Percentiles rank a stretch among this genome's conserved stretches.
These are phyloP conservation scores for Leptoxyphium fumago DNA, from an alignment of 2,329 filamentous ascomycete genomes.

Conservation along the genomic window DNA sequence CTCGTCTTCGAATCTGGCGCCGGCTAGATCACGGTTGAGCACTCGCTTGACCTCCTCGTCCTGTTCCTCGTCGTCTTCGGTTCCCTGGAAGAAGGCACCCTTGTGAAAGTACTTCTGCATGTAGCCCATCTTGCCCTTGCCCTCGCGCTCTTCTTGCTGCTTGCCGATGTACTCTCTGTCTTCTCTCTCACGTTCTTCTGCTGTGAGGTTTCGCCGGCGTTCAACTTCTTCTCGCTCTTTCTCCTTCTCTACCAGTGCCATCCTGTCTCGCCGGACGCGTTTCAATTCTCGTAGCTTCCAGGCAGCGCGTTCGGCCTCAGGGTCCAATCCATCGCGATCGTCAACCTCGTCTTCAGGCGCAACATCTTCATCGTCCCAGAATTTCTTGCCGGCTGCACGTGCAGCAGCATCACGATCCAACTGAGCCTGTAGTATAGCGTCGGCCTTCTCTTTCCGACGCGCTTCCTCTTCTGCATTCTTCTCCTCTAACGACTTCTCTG, in stretches of 20 bases:
- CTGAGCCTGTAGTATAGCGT: slow-evolving; percentile 76
- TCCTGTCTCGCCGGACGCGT: slow-evolving; percentile 73
- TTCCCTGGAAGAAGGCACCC: slow-evolving; percentile 86
- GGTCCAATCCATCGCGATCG: slow-evolving; percentile 75
- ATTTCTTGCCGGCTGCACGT: slow-evolving; percentile 59
- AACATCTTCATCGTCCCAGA: slow-evolving; percentile 61
- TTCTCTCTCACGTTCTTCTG: slow-evolving; percentile 72
- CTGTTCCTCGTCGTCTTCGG: slow-evolving; percentile 25
- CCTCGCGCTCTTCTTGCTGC: slow-evolving; percentile 62
- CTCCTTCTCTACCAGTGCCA: slow-evolving; percentile 71
- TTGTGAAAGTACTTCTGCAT: slow-evolving; percentile 97
- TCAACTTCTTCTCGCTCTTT: slow-evolving; percentile 80
- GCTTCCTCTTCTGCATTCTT: slow-evolving; percentile 35
- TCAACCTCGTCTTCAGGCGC: slow-evolving; percentile 64
- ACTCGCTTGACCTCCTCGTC: slow-evolving; percentile 58
- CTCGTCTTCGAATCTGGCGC: slow-evolving; percentile 68
- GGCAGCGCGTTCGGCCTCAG: slow-evolving; percentile 74
- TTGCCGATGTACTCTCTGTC: slow-evolving; percentile 62
- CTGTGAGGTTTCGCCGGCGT: slow-evolving; percentile 69
- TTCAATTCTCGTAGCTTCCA: slow-evolving; percentile 90
- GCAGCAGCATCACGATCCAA: slow-evolving; percentile 68
- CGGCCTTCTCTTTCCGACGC: slow-evolving; percentile 54
- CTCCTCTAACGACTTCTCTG: slow-evolving; percentile 23
- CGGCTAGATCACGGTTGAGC: slow-evolving; percentile 72
- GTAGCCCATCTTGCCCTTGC: slow-evolving; percentile 66